phyloP scores from a whole-genome alignment of 768 basidiomycete genomes.

The Suillus subluteus region DNA sequence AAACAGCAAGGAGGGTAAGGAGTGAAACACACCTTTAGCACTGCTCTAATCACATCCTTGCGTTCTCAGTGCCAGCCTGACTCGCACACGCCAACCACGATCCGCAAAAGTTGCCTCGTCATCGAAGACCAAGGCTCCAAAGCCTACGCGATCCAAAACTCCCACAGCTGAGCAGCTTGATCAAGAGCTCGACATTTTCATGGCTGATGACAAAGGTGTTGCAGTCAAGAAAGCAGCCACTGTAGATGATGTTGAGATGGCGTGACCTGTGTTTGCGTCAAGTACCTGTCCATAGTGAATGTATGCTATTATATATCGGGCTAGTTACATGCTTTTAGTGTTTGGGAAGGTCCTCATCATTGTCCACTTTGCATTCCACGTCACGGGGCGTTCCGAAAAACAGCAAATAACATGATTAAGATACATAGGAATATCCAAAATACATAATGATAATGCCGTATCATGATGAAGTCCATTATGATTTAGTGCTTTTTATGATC shows the following conservation, averaged over 20 bases:
- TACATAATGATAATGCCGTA: background rate
- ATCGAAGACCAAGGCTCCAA: slow-evolving; percentile 32
- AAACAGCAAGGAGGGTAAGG: slow-evolving; percentile 23
- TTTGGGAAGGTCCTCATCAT: background rate
- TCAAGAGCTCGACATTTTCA: slow-evolving; percentile 85
- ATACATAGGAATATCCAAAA: background rate
- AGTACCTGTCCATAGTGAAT: slow-evolving; percentile 1
- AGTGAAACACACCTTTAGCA: background rate
- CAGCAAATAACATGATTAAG: background rate
- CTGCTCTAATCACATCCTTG: background rate
- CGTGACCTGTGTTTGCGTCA: slow-evolving; percentile 21
- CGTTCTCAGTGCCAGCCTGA: slow-evolving; percentile 40
- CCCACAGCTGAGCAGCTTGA: slow-evolving; percentile 86
- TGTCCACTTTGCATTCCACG: too few species aligned
- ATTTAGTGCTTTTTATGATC: background rate
- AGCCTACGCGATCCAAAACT: slow-evolving; percentile 48
- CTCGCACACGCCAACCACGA: slow-evolving; percentile 42
- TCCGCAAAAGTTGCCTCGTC: slow-evolving; percentile 17
- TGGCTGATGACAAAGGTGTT: slow-evolving; percentile 57
- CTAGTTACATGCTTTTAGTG: slow-evolving; percentile 3
- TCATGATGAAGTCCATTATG: background rate
- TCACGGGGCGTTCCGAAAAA: too few species aligned
- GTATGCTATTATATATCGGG: slow-evolving; percentile 9
- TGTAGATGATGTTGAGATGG: slow-evolving; percentile 60
- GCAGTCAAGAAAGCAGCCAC: slow-evolving; percentile 22